phyloP scores from a whole-genome alignment of 345 rosid genomes.

The Populus tremula region DNA sequence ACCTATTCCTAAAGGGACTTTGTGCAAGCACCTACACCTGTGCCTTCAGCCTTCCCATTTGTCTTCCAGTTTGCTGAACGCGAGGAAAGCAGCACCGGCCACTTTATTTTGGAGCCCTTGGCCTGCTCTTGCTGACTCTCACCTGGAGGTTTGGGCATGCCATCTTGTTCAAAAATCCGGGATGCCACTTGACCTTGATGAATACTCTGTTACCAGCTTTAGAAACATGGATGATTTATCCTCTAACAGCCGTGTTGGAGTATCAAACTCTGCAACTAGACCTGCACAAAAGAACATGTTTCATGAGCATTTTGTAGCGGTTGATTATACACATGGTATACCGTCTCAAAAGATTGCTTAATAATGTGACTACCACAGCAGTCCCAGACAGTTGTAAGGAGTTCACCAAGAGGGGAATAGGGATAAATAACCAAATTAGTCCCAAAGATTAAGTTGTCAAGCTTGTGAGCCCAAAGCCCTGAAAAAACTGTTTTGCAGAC shows the following conservation, averaged over 20 bases:
- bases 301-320: background rate
- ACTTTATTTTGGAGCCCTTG: slow-evolving; percentile 1
- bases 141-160: slow-evolving; percentile 25
- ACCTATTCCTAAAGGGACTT: slow-evolving; percentile 8
- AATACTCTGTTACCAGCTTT: slow-evolving; percentile 86
- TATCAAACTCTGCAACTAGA: slow-evolving; percentile 86
- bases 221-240: slow-evolving; percentile 92
- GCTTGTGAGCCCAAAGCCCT: too few relatives aligned
- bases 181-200: slow-evolving; percentile 89
- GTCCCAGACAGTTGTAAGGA: too few relatives aligned
- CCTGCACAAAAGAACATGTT: slow-evolving; percentile 46
- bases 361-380: too few relatives aligned
- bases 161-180: slow-evolving; percentile 59
- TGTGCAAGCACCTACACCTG: slow-evolving; percentile 7
- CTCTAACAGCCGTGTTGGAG: slow-evolving; percentile 73
- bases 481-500: too few relatives aligned
- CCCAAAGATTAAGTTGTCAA: too few relatives aligned
- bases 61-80: slow-evolving; percentile 17
- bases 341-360: too few relatives aligned
- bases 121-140: slow-evolving; percentile 19
- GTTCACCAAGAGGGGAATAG: too few relatives aligned
- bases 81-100: slow-evolving; percentile 15
- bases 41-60: slow-evolving; percentile 3
- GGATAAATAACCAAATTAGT: too few relatives aligned
- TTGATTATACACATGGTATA: too few relatives aligned